phyloP scores from a whole-genome alignment of 805 yeast genomes.

The Lipomyces spencermartinsiae region DNA sequence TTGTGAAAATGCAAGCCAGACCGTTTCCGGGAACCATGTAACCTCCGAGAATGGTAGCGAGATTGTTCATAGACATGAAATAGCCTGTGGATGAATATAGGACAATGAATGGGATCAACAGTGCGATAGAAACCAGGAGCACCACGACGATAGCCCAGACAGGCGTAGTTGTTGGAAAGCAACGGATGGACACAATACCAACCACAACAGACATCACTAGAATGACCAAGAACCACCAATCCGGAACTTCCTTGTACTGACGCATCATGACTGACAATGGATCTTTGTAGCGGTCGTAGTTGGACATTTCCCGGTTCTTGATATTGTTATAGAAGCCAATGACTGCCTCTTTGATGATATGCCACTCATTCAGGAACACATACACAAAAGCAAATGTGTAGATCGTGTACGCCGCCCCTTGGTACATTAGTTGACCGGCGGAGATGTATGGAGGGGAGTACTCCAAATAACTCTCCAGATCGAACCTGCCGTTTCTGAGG shows the following conservation, averaged over 20 bases:
- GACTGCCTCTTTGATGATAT: slow-evolving; percentile 61
- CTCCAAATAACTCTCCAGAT: slow-evolving; percentile 16
- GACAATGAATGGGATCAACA: slow-evolving; percentile 66
- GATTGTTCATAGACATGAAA: slow-evolving; percentile 58
- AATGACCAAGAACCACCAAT: slow-evolving; percentile 44
- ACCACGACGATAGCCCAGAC: slow-evolving; percentile 68
- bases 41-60: slow-evolving; percentile 20
- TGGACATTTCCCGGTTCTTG: slow-evolving; percentile 51
- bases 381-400: slow-evolving; percentile 71
- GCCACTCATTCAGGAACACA: slow-evolving; percentile 64
- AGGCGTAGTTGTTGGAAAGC: slow-evolving; percentile 53
- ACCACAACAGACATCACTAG: slow-evolving; percentile 50
- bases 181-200: slow-evolving; percentile 46
- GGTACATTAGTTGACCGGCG: slow-evolving; percentile 55
- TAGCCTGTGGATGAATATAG: slow-evolving; percentile 68
- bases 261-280: slow-evolving; percentile 49
- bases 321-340: slow-evolving; percentile 57
- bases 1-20: slow-evolving; percentile 58
- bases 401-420: slow-evolving; percentile 45
- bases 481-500: slow-evolving; percentile 46
- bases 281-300: slow-evolving; percentile 57
- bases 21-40: slow-evolving; percentile 24
- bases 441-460: slow-evolving; percentile 47
- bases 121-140: slow-evolving; percentile 57
- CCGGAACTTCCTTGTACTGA: slow-evolving; percentile 69